phyloP scores from a whole-genome alignment of 75 land plant genomes.

The Adiantum capillusveneris region DNA sequence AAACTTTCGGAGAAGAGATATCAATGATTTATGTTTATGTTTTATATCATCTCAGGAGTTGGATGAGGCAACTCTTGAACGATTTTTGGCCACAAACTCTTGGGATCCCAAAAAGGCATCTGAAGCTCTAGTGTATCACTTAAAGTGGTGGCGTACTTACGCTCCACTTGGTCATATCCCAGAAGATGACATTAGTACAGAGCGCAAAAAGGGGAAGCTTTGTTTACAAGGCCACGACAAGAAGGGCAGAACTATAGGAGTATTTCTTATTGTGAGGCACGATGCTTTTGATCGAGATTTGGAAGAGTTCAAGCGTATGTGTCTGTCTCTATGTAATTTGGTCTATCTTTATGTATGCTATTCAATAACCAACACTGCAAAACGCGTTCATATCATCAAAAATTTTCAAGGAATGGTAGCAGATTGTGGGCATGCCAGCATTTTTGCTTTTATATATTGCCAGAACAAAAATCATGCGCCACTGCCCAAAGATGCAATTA shows the following conservation, averaged over 20 bases:
- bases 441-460: no score
- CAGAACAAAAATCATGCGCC: no score
- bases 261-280: constrained; percentile 13
- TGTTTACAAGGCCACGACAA: constrained; percentile 24
- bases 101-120: constrained; percentile 19
- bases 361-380: no score
- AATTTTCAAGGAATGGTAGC: no score
- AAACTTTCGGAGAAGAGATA: no score
- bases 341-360: no score
- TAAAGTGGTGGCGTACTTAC: constrained; percentile 18
- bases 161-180: constrained; percentile 23
- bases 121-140: constrained; percentile 9
- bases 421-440: no score
- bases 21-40: no score
- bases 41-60: constrained; percentile 7
- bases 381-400: no score
- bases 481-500: no score
- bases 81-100: constrained; percentile 23
- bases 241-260: constrained; percentile 17
- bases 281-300: constrained; percentile 1
- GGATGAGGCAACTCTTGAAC: constrained; percentile 21
- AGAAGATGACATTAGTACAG: constrained; percentile 15
- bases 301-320: constrained; percentile 2
- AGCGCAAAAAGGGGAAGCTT: constrained; percentile 14
- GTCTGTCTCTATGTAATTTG: background rate